Evolutionary conservation across 164 flowering plant species (phyloP), one percentile per base, ranked within the genome.

Genomic region (Vitis cinerea): DNA sequence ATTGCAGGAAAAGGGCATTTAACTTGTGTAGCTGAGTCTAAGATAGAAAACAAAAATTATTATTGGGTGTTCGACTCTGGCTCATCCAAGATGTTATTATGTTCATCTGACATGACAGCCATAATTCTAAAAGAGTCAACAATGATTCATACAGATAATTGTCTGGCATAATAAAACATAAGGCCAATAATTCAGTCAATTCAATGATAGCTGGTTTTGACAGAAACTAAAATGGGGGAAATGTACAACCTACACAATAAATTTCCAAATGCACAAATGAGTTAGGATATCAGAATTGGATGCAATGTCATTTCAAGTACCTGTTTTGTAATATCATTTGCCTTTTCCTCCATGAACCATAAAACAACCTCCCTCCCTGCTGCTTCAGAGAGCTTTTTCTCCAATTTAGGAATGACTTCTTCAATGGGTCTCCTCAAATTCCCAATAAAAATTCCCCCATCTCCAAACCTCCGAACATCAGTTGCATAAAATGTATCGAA

Each of bases 301-400:
- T 29, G n/a, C 44, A 59, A 13, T 14, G 47, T 58, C 47, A 44
- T 47, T 6, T 51, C 6, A 12, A 16, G 11, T 80, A 89, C 97
- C 98, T 92, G 97, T 71, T 94, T 92, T 15, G 86, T 84, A 23
- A 92, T 87, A 71, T 92, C 97, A 73, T 89, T 67, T 17, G 78
- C 63, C 74, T 89, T 83, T 74, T 94, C 98, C 78, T 94, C 97
- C 97, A 94, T 94, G 67, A 94, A 87, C 98, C 97, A 94, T 11
- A 94, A 23, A 7, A 90, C 90, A 30, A 94, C 92, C 54, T 91
- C 97, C 77, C 85, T 80, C 47, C 92, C 98, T 1, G 96, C 93
- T 44, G 94, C 94, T 75, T 90, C 96, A 30, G 92, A 81, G 5
- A 94, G 79, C 81, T 94, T 94, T 66, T 81, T 85, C 89, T 94